phyloP scores from a whole-genome alignment of 768 basidiomycete species.

The Rhodosporidiobolus odoratus region DNA sequence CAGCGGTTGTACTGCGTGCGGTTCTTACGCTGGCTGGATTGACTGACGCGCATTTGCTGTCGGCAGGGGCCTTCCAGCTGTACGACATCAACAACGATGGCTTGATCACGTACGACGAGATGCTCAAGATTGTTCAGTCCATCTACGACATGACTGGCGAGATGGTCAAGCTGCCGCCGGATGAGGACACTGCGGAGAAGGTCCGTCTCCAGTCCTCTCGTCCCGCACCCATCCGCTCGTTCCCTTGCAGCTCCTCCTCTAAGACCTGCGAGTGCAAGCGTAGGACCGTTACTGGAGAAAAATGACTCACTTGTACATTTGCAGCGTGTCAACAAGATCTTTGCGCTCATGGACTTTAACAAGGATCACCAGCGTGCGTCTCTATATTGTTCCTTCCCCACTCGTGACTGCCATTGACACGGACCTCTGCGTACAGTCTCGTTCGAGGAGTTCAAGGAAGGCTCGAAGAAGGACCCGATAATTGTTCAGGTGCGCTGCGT shows the following conservation, averaged over 20 bases:
- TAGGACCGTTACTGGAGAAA: too few relatives aligned
- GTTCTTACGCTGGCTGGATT: too few relatives aligned
- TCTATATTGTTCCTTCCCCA: neutral
- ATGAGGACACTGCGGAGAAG: constrained; percentile 99
- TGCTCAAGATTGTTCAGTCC: constrained; percentile 94
- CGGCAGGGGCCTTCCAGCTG: constrained; percentile 96
- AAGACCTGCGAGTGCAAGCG: too few relatives aligned
- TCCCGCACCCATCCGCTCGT: too few relatives aligned
- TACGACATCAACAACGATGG: constrained; percentile 99
- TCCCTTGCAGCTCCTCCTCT: too few relatives aligned
- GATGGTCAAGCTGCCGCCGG: constrained; percentile 96
- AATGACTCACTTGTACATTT: too few relatives aligned
- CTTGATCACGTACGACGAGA: constrained; percentile 95
- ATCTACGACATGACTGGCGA: constrained; percentile 99
- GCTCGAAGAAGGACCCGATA: constrained; percentile 96
- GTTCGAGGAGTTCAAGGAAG: constrained; percentile 96
- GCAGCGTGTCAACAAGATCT: constrained; percentile 99
- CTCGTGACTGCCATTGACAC: neutral
- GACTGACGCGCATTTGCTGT: too few relatives aligned
- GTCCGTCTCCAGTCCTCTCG: too few relatives aligned
- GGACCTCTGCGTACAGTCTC: constrained; percentile 48
- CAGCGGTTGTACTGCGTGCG: too few relatives aligned
- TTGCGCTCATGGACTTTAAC: constrained; percentile 92
- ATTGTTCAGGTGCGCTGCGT: constrained; percentile 75
- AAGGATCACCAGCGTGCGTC: constrained; percentile 61